A percentile compares a stretch with the other conserved stretches of the same genome.
Conservation (phyloP, 2,329 filamentous ascomycete species). For the Juglanconis sp. region DNA sequence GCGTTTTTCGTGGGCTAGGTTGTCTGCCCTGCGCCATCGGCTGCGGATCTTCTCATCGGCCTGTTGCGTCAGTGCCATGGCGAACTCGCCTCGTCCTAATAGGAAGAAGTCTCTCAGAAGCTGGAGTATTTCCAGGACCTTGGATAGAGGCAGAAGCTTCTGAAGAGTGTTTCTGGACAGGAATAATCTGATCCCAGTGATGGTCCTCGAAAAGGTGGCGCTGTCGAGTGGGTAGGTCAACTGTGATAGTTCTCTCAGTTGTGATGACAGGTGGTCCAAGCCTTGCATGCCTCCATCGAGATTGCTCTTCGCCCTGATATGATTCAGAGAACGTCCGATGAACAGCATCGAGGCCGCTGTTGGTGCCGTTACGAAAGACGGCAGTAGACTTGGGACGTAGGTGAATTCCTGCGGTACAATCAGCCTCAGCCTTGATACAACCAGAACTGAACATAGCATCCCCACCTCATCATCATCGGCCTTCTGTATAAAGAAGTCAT, state of each 20-base stretch:
- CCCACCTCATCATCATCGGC: slow-evolving; percentile 40
- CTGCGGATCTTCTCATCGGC: slow-evolving; percentile 76
- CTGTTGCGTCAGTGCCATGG: slow-evolving; percentile 78
- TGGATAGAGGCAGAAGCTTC: slow-evolving; percentile 72
- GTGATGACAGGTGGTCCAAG: slow-evolving; percentile 61
- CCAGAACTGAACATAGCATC: slow-evolving; percentile 13
- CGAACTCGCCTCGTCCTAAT: slow-evolving; percentile 85
- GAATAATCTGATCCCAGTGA: slow-evolving; percentile 74
- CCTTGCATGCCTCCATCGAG: slow-evolving; percentile 45
- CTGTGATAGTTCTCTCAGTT: slow-evolving; percentile 65
- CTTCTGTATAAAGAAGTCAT: slow-evolving; percentile 82
- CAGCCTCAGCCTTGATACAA: not conserved
- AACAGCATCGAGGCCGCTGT: slow-evolving; percentile 85
- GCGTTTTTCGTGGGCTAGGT: slow-evolving; percentile 54
- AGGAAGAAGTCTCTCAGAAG: slow-evolving; percentile 85
- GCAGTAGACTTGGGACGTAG: slow-evolving; percentile 60
- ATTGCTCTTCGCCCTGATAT: slow-evolving; percentile 62
- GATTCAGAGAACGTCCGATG: slow-evolving; percentile 83
- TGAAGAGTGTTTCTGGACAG: slow-evolving; percentile 82
- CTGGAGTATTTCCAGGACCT: slow-evolving; percentile 72
- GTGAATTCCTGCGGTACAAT: slow-evolving; percentile 50
- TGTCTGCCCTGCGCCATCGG: slow-evolving; percentile 64
- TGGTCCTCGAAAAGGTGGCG: slow-evolving; percentile 65
- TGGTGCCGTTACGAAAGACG: slow-evolving; percentile 71
- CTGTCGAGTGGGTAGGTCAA: slow-evolving; percentile 72